Percentiles rank a stretch among this genome's conserved stretches.
Evolutionary conservation across 1,284 basidiomycete genomes (phyloP).

Genomic region (Clitocybe nebularis): DNA sequence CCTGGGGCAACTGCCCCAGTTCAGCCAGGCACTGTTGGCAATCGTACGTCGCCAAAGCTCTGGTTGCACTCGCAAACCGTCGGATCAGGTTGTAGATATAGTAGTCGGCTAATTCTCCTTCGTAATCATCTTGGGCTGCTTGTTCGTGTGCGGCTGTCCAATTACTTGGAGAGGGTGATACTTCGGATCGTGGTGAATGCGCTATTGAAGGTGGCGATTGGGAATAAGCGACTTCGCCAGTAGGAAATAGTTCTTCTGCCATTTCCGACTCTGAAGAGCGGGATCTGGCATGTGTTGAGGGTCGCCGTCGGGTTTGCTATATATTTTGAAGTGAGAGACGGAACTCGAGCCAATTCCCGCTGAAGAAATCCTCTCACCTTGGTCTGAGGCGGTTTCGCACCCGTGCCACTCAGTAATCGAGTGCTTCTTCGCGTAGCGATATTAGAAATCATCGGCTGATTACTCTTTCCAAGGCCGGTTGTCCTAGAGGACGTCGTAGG

Average conservation of each 20-base stretch:
- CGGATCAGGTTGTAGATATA: conserved; percentile 81
- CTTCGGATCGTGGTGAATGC: conserved; percentile 58
- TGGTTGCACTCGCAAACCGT: conserved; percentile 74
- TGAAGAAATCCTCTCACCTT: conserved; percentile 30
- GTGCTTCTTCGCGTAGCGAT: conserved; percentile 62
- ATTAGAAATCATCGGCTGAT: conserved; percentile 36
- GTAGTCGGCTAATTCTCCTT: conserved; percentile 71
- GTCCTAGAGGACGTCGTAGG: conserved; percentile 55
- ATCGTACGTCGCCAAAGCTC: conserved; percentile 72
- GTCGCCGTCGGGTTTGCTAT: conserved; percentile 52
- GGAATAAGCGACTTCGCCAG: conserved; percentile 47
- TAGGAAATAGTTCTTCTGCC: conserved; percentile 53
- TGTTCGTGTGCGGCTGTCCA: conserved; percentile 61
- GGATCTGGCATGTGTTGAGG: conserved; percentile 44
- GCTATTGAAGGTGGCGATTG: conserved; percentile 58
- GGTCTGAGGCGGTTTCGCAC: conserved; percentile 42
- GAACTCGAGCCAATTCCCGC: too few species aligned
- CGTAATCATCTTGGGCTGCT: conserved; percentile 67
- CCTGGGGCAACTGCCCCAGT: conserved; percentile 71
- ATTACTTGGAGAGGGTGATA: conserved; percentile 50
- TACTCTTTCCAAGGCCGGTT: conserved; percentile 46
- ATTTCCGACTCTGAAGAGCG: conserved; percentile 63
- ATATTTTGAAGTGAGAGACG: conserved; percentile 10
- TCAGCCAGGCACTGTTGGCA: conserved; percentile 71
- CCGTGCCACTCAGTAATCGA: conserved; percentile 54